Evolutionary conservation across 768 basidiomycete species (phyloP).

Genomic region (Phlebiopsis gigantea): DNA sequence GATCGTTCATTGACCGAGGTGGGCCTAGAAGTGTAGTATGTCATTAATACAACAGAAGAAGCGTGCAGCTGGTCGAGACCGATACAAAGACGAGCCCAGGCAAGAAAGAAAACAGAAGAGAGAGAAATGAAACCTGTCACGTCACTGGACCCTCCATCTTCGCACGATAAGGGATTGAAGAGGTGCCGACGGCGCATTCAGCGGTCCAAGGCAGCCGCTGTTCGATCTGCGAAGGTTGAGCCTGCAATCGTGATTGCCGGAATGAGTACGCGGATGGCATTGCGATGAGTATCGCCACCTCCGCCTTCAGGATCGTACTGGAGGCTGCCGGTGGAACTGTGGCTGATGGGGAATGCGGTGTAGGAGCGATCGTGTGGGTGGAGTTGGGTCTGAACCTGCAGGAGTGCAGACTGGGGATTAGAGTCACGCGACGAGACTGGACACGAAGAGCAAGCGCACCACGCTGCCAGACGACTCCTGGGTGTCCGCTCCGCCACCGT

Average conservation of each 20-base stretch:
- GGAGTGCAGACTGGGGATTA: neutral
- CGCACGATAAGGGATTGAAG: neutral
- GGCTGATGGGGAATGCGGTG: neutral
- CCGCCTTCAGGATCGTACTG: neutral
- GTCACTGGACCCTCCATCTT: neutral
- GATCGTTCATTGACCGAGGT: too few species aligned
- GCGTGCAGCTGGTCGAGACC: too few species aligned
- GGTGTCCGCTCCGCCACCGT: neutral
- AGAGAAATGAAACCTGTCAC: too few species aligned
- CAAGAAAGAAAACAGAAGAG: too few species aligned
- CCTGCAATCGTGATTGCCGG: neutral
- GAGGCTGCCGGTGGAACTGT: neutral
- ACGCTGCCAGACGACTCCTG: neutral
- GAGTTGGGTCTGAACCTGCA: neutral
- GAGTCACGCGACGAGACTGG: neutral
- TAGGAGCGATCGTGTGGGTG: neutral
- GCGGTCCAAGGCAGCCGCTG: neutral
- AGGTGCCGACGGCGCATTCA: conserved; percentile 1
- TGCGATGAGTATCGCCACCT: neutral
- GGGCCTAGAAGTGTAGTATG: too few species aligned
- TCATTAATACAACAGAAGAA: neutral
- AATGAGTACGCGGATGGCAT: neutral
- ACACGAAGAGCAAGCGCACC: neutral
- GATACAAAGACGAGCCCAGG: too few species aligned
- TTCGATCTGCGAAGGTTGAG: neutral